phyloP scores from a whole-genome alignment of 768 basidiomycete species.

The Lanmaoa pseudosensibilis region DNA sequence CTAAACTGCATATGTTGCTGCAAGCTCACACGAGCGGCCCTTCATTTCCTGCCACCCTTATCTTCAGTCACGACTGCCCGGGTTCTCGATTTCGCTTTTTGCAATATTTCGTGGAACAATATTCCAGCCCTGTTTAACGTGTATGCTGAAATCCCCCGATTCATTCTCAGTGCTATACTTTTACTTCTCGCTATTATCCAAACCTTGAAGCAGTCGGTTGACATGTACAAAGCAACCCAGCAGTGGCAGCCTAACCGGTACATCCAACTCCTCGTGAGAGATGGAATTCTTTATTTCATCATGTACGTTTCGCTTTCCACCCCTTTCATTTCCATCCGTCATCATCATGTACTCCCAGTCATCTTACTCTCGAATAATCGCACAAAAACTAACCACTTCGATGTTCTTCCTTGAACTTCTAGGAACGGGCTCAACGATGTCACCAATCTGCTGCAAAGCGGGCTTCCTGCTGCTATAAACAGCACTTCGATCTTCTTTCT shows the following conservation, averaged over 20 bases:
- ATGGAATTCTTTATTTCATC: conserved; percentile 13
- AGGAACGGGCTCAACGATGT: too few species aligned
- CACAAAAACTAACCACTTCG: too few species aligned
- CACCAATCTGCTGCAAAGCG: too few species aligned
- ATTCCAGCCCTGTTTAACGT: neutral
- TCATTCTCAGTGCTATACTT: neutral
- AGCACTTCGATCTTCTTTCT: too few species aligned
- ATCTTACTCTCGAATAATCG: too few species aligned
- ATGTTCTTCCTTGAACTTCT: too few species aligned
- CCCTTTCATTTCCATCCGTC: neutral
- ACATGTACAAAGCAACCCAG: conserved; percentile 3
- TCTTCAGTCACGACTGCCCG: neutral
- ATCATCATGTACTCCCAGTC: neutral
- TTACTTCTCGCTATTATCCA: neutral
- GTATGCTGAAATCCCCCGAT: neutral
- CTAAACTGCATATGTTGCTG: neutral
- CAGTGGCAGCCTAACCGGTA: conserved; percentile 10
- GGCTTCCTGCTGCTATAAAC: too few species aligned
- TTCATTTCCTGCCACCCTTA: neutral
- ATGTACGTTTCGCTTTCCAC: neutral
- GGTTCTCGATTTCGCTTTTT: neutral
- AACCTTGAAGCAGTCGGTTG: neutral
- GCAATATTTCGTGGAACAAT: neutral
- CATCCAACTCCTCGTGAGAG: neutral
- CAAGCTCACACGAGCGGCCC: neutral